Evolutionary conservation across 169 alveolate genomes (phyloP).

Genomic region (Cryptosporidium xiaoi): DNA sequence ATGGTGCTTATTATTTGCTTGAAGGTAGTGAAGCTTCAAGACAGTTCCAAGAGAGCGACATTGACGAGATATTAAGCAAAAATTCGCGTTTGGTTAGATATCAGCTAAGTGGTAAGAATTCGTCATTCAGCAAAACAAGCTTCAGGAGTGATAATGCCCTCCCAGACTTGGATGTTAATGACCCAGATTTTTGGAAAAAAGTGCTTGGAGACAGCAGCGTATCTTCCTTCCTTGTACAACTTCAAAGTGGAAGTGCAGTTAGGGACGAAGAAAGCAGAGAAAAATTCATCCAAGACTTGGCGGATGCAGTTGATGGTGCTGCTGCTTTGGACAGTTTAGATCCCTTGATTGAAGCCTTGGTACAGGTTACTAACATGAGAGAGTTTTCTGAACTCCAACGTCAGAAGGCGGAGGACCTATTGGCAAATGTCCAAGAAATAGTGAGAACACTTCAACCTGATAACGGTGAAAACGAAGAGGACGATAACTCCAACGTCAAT

Average conservation of each 20-base stretch:
- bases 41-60: conserved; percentile 83
- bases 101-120: conserved; percentile 82
- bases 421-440: conserved; percentile 70
- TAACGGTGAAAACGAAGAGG: conserved; percentile 39
- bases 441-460: conserved; percentile 70
- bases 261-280: conserved; percentile 73
- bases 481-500: conserved; percentile 10
- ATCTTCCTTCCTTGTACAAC: conserved; percentile 61
- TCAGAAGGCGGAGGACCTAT: conserved; percentile 63
- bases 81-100: conserved; percentile 83
- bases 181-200: conserved; percentile 88
- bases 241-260: conserved; percentile 71
- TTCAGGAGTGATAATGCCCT: conserved; percentile 84
- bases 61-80: conserved; percentile 85
- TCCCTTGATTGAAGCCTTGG: conserved; percentile 70
- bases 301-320: conserved; percentile 70
- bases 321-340: conserved; percentile 73
- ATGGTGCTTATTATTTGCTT: conserved; percentile 89
- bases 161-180: conserved; percentile 83
- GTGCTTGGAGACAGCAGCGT: conserved; percentile 78
- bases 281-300: conserved; percentile 61
- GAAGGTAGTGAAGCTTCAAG: conserved; percentile 84
- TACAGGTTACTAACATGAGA: conserved; percentile 71
- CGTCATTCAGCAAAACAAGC: conserved; percentile 82
- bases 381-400: conserved; percentile 68